Percentiles rank a stretch among this genome's conserved stretches.
Evolutionary conservation across 139 green algal species (phyloP).

Genomic region (Nannochloris sp.): DNA sequence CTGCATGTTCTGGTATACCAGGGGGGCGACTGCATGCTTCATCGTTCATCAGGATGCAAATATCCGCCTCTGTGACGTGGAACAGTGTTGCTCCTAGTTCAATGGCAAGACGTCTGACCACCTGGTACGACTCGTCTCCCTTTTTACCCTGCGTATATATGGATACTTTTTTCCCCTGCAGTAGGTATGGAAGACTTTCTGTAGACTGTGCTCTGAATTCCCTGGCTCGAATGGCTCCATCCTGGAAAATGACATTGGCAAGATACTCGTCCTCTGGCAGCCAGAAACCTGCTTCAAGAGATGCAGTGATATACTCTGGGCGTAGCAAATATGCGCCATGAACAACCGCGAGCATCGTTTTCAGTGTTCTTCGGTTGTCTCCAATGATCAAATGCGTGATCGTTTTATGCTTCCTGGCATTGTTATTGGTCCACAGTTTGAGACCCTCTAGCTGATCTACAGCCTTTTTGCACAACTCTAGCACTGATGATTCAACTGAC

Average conservation of each 20-base stretch:
- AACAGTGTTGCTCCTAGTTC: conserved; percentile 1
- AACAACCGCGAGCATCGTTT: conserved; percentile 53
- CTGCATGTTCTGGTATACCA: background rate
- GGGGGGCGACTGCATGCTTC: background rate
- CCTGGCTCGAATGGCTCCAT: conserved; percentile 16
- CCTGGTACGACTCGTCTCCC: background rate
- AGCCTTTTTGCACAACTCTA: conserved; percentile 14
- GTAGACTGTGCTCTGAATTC: too few species aligned
- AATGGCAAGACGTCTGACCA: background rate
- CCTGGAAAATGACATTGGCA: conserved; percentile 22
- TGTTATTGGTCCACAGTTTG: conserved; percentile 17
- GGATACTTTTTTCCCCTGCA: background rate
- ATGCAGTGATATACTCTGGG: conserved; percentile 48
- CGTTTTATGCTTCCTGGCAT: conserved; percentile 29
- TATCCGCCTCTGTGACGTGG: background rate
- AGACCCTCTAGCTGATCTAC: conserved; percentile 14
- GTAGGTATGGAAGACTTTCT: background rate
- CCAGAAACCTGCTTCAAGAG: conserved; percentile 44
- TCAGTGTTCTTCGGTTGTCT: conserved; percentile 43
- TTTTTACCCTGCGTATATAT: background rate
- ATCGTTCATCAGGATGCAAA: background rate
- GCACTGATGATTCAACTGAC: conserved; percentile 1
- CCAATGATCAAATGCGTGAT: conserved; percentile 55
- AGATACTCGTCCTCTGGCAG: conserved; percentile 35
- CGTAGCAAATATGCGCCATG: conserved; percentile 45